Conservation (phyloP, 1,284 basidiomycete genomes). For the Pseudozyma thailandica region DNA sequence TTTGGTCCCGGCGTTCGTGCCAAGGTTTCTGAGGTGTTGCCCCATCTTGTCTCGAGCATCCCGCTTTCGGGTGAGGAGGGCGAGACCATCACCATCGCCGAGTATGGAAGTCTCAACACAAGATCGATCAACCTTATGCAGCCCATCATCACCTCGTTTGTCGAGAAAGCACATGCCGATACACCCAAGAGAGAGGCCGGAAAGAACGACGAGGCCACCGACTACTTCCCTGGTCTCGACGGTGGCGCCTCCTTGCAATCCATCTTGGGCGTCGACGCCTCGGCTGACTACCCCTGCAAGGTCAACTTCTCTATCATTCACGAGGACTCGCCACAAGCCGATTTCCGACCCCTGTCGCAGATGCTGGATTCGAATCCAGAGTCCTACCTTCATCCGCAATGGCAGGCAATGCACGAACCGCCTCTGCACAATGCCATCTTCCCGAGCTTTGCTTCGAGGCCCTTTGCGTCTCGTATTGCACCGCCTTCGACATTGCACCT, state of each 20-base stretch:
- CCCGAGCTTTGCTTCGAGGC: conserved; percentile 62
- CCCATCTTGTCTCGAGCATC: conserved; percentile 50
- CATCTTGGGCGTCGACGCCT: conserved; percentile 34
- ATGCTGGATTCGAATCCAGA: conserved; percentile 61
- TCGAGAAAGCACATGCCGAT: conserved; percentile 31
- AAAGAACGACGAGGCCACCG: conserved; percentile 21
- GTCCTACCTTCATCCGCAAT: conserved; percentile 62
- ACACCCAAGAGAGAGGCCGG: conserved; percentile 23
- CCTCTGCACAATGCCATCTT: conserved; percentile 65
- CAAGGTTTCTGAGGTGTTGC: conserved; percentile 61
- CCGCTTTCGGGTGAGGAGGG: conserved; percentile 53
- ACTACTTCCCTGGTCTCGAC: conserved; percentile 40
- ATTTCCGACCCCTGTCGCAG: conserved; percentile 66
- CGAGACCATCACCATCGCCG: conserved; percentile 64
- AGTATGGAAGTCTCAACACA: conserved; percentile 68
- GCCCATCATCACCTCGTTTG: conserved; percentile 63
- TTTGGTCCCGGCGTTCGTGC: conserved; percentile 66
- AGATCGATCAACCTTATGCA: conserved; percentile 66
- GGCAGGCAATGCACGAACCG: conserved; percentile 57
- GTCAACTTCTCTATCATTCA: conserved; percentile 67
- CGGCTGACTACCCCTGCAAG: conserved; percentile 41
- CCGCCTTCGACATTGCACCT: conserved; percentile 66
- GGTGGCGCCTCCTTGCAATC: conserved; percentile 31
- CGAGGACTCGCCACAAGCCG: conserved; percentile 63
- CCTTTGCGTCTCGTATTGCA: conserved; percentile 67